Evolutionary conservation across 2,329 filamentous ascomycete genomes (phyloP), one percentile per base, ranked within the genome.

Genomic region (Fusarium veterinarium): DNA sequence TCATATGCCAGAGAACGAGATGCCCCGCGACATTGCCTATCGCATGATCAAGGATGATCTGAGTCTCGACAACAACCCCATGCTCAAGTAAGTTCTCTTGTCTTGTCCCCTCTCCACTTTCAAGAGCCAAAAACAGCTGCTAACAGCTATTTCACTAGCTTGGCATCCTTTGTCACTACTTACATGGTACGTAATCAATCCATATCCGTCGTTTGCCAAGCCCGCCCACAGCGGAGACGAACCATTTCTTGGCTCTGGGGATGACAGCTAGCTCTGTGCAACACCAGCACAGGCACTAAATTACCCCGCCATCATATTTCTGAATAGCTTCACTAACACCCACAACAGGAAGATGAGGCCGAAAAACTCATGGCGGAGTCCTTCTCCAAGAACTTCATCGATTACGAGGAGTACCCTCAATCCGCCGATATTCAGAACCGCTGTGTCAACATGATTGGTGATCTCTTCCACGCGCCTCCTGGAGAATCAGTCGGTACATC

Each of bases 1-100:
- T 79, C 92, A 95, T 84, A 98, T 98, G 90, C 95, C 95, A 2
- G 94, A 97, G 77, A 79, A 84, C 25, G 93, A 97, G 83, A 97
- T 98, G 95, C 95, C 95, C 48, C 91, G 90, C 76, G 93, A 97
- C 75, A 89, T 97, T 58, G 95, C 95, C n/a, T 97, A 98, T 82
- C 92, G 95, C 53, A 93, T 98, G 93, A 98, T 98, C 87, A 95
- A 94, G 86, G 95, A 98, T 81, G 94, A 97, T 79, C 86, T 98
- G 73, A 96, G 93, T 72, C 86, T 98, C 58, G 95, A 98, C 80
- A 95, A 95, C 62, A 97, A 95, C 76, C 94, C 95, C 13, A 95
- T 95, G 87, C 88, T 97, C 72, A 94, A 92, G 91, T 93, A 84
- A 75, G 87, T 79, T 25, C 31, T 10, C 25, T 17, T 46, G 38